These are phyloP conservation scores for Ganoderma sinense DNA, from an alignment of 1,284 basidiomycete genomes.

Conservation along the genomic window DNA sequence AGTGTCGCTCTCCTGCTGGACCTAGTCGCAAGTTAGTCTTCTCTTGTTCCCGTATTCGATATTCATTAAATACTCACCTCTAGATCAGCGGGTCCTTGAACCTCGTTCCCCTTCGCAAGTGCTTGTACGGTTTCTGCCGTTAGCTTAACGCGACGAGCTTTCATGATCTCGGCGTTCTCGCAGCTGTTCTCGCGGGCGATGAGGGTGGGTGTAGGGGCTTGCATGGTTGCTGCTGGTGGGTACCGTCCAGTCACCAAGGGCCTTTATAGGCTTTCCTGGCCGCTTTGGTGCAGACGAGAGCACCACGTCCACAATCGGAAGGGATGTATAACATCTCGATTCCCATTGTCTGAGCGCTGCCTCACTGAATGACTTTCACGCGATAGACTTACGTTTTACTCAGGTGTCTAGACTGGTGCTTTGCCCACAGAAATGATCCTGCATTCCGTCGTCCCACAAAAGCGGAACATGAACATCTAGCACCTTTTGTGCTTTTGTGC, in stretches of 20 bases:
- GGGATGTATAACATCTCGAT: background rate
- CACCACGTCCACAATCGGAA: background rate
- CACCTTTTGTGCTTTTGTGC: background rate
- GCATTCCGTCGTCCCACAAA: background rate
- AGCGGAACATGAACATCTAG: background rate
- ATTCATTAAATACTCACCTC: background rate
- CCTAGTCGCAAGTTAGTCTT: background rate
- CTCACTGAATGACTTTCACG: background rate
- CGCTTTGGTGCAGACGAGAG: background rate
- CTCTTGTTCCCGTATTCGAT: background rate
- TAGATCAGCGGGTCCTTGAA: background rate
- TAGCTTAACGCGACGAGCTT: constrained; percentile 7
- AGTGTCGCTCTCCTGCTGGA: background rate
- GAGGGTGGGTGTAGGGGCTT: constrained; percentile 1
- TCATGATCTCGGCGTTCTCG: constrained; percentile 11
- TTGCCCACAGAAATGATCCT: background rate
- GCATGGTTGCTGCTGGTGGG: background rate
- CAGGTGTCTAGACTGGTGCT: background rate
- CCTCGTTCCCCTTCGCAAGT: background rate
- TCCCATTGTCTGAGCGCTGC: background rate
- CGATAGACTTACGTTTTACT: background rate
- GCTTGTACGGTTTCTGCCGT: background rate
- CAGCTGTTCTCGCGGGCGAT: constrained; percentile 16
- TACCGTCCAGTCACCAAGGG: background rate
- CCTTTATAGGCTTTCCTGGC: background rate